Base-by-base conservation (phyloP, 768 basidiomycete genomes). In the Mycena olivaceomarginata region DNA sequence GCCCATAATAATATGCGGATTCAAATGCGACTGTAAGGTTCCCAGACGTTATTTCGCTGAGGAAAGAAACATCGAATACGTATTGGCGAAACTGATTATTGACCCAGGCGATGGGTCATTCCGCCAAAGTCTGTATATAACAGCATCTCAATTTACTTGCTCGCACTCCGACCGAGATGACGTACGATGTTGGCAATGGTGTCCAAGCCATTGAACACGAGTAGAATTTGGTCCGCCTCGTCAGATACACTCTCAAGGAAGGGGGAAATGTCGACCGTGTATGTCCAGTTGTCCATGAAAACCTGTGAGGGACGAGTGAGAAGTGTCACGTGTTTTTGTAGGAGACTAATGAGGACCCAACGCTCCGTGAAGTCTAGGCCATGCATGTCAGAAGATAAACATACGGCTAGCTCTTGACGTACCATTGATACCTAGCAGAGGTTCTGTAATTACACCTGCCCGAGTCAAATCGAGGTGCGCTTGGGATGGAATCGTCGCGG, bases 1-100 rank as follows among this genome's bases (percentile, higher is more conserved):
- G 80, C 0, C 90, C 91, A 75, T 92, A 92, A 63, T 84, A 83
- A 80, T 85, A 91, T 3, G 91, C 91, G 4, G 91, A 92, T 80
- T 92, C 91, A 40, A 92, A 85, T 16, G 85, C 84, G 10, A 93
- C 85, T 0, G 90, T 91, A 45, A 93, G 70, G 56, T 92, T 81
- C 8, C 81, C 74, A 1, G 81, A 59, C 3, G 87, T 84, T 13
- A 86, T 81, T 0, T 81, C 78, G 18, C 91, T 81, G n/a, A 87
- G 81, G 22, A 86, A 83, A 2, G 91, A 87, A 9, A 92, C 86
- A 70, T 93, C 91, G 76, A 87, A 92, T 13, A 85, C 85, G 77
- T 91, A 91, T 82, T 91, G 91, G 46, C 85, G 87, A 82, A 92
- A 92, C 78, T 91, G 87, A 78, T 92, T 91, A 81, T 90, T 89